These are phyloP conservation scores for Thalassiosira sp. DNA, from an alignment of 352 stramenopile species.

Conservation along the genomic window DNA sequence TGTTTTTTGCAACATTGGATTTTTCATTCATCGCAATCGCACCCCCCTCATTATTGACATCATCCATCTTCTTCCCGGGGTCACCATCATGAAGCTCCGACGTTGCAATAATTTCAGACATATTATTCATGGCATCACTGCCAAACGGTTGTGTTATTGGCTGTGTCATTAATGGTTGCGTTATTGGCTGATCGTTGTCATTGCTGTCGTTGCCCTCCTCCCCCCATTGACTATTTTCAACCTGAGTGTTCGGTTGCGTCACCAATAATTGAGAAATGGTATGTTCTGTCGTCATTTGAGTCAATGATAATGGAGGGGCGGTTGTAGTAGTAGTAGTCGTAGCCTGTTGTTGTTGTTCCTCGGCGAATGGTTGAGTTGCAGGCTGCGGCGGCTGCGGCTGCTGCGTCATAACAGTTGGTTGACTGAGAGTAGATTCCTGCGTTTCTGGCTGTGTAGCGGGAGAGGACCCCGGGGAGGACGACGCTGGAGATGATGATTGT, in stretches of 20 bases:
- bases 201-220: not conserved
- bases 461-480: not conserved
- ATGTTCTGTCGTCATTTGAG: slow-evolving; percentile 4
- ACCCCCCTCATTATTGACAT: too few species aligned
- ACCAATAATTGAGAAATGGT: not conserved
- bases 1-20: not conserved
- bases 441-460: slow-evolving; percentile 2
- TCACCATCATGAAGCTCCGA: not conserved
- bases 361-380: not conserved
- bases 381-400: not conserved
- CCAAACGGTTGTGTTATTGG: slow-evolving; percentile 3
- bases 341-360: not conserved
- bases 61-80: too few species aligned
- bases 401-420: not conserved
- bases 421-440: slow-evolving; percentile 6
- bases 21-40: too few species aligned
- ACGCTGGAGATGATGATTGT: not conserved
- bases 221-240: not conserved
- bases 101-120: too few species aligned
- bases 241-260: slow-evolving; percentile 17
- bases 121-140: not conserved
- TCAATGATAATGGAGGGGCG: not conserved
- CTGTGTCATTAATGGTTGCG: slow-evolving; percentile 4
- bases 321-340: not conserved
- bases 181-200: not conserved